Evolutionary conservation across 1,284 basidiomycete genomes (phyloP).

Genomic region (Tilletia indica): DNA sequence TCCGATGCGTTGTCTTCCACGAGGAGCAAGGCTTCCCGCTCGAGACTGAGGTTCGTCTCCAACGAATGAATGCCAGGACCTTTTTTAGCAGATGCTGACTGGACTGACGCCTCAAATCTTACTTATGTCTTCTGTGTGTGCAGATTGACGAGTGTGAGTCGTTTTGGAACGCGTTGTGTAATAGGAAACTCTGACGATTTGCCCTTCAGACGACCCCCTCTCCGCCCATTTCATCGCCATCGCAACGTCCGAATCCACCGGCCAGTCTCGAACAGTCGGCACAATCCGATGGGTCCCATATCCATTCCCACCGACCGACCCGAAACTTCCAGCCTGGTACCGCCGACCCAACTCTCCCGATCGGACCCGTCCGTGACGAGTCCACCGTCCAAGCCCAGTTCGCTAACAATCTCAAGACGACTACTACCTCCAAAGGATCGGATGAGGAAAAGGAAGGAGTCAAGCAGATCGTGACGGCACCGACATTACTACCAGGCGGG

Average conservation of each 20-base stretch:
- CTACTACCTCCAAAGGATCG: neutral
- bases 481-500: neutral
- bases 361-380: slow-evolving; percentile 9
- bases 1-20: slow-evolving; percentile 20
- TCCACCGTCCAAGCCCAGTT: neutral
- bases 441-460: neutral
- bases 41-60: slow-evolving; percentile 17
- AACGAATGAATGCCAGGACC: neutral
- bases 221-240: neutral
- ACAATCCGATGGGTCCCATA: slow-evolving; percentile 20
- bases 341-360: neutral
- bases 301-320: slow-evolving; percentile 3
- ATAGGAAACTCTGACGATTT: too few species aligned
- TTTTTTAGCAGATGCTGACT: neutral
- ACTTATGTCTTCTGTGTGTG: neutral
- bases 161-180: too few species aligned
- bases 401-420: neutral
- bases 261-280: slow-evolving; percentile 17
- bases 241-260: slow-evolving; percentile 18
- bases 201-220: neutral
- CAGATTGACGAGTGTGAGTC: slow-evolving; percentile 10
- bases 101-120: neutral
- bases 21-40: slow-evolving; percentile 21
- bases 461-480: neutral
- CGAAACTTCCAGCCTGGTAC: neutral